Evolutionary conservation across 2,329 filamentous ascomycete species (phyloP).

Genomic region (Pseudodiploospora longispora): DNA sequence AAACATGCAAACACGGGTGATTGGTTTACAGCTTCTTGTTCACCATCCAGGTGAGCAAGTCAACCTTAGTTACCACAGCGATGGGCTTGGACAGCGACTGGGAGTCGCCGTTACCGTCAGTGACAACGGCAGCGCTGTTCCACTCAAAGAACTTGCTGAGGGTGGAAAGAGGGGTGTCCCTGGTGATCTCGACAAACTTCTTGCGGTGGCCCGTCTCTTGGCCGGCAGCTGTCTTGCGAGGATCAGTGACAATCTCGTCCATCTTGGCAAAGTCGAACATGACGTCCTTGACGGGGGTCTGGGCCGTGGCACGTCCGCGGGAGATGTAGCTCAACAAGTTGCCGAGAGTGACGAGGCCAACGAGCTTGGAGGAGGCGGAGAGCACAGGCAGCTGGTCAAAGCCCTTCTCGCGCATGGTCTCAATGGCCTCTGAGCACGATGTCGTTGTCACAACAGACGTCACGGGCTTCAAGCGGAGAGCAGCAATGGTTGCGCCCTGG

Average conservation of each 20-base stretch:
- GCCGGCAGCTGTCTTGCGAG: constrained; percentile 50
- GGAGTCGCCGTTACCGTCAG: constrained; percentile 56
- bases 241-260: constrained; percentile 85
- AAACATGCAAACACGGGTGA: not conserved
- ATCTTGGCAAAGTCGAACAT: constrained; percentile 96
- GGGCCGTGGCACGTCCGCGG: constrained; percentile 65
- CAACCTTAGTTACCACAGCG: constrained; percentile 93
- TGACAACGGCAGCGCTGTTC: constrained; percentile 94
- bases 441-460: constrained; percentile 69
- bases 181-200: constrained; percentile 89
- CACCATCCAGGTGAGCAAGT: constrained; percentile 87
- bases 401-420: constrained; percentile 96
- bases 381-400: constrained; percentile 97
- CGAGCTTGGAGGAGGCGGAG: constrained; percentile 60
- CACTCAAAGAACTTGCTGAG: constrained; percentile 94
- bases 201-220: constrained; percentile 33
- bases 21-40: constrained; percentile 40
- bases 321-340: constrained; percentile 90
- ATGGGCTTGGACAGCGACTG: constrained; percentile 63
- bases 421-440: constrained; percentile 78
- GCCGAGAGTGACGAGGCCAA: constrained; percentile 88
- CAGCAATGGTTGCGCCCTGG: constrained; percentile 67
- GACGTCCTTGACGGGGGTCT: constrained; percentile 70
- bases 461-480: constrained; percentile 85
- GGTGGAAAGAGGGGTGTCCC: constrained; percentile 74